These are phyloP conservation scores for Aureobasidium sp. DNA, from an alignment of 2,329 filamentous ascomycete genomes.

Conservation along the genomic window DNA sequence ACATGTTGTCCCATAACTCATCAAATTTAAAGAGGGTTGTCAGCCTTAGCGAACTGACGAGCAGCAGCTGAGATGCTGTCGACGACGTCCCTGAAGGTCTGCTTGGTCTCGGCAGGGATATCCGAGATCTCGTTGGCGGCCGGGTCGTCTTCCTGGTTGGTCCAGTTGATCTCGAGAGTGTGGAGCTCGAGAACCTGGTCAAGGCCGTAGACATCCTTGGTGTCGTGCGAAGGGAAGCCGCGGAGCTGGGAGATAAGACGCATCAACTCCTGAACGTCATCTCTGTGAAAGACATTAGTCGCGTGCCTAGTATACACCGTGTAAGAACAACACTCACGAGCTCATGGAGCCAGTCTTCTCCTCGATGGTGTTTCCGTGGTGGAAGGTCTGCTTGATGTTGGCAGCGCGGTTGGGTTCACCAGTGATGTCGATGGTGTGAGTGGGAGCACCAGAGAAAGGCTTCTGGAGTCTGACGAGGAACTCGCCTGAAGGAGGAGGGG, in stretches of 20 bases:
- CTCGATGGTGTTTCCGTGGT: slow-evolving; percentile 28
- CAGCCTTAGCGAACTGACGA: slow-evolving; percentile 36
- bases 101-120: slow-evolving; percentile 35
- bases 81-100: slow-evolving; percentile 37
- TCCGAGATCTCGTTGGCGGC: slow-evolving; percentile 28
- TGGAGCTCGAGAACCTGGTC: slow-evolving; percentile 36
- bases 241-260: slow-evolving; percentile 32
- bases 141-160: slow-evolving; percentile 34
- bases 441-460: slow-evolving; percentile 30
- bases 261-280: slow-evolving; percentile 37
- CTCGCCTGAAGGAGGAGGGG: slow-evolving; percentile 32
- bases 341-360: slow-evolving; percentile 36
- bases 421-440: slow-evolving; percentile 34
- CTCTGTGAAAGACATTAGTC: slow-evolving; percentile 23
- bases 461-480: slow-evolving; percentile 29
- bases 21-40: slow-evolving; percentile 22
- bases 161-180: slow-evolving; percentile 39
- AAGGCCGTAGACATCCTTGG: slow-evolving; percentile 35
- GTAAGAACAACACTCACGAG: slow-evolving; percentile 20
- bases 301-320: not conserved
- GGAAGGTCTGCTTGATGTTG: slow-evolving; percentile 28
- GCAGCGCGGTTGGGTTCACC: slow-evolving; percentile 37
- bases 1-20: not conserved
- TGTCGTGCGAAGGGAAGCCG: slow-evolving; percentile 34
- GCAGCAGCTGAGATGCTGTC: slow-evolving; percentile 37